Conservation (phyloP, 106 monocot genomes). For the Dioscorea alata region DNA sequence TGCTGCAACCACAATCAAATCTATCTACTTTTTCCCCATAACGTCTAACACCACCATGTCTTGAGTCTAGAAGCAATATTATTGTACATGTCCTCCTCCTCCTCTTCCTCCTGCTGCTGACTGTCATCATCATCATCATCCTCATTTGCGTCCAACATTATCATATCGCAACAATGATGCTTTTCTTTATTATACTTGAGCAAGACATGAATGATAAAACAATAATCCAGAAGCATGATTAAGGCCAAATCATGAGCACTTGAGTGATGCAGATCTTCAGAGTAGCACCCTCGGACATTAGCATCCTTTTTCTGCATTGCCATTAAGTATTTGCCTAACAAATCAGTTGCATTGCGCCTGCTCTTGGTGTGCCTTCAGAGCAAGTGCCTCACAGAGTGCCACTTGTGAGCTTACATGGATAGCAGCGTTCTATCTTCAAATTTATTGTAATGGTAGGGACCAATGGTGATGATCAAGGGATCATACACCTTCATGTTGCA, state of each 20-base stretch:
- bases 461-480: constrained; percentile 18
- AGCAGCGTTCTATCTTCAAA: background rate
- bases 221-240: constrained; percentile 26
- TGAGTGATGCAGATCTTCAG: background rate
- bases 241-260: constrained; percentile 3
- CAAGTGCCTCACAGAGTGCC: constrained; percentile 1
- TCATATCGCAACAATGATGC: background rate
- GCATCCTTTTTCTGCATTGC: background rate
- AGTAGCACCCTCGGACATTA: background rate
- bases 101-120: too few species aligned
- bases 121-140: background rate
- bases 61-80: too few species aligned
- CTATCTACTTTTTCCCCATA: background rate
- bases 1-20: background rate
- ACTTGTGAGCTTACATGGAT: constrained; percentile 9
- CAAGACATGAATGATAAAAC: too few species aligned
- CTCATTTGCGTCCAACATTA: too few species aligned
- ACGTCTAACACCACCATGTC: background rate
- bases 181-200: background rate
- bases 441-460: constrained; percentile 8
- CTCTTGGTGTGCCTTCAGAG: background rate
- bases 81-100: background rate
- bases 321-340: background rate
- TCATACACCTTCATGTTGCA: background rate
- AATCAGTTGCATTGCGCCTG: background rate